A percentile compares a stretch with the other conserved stretches of the same genome.
phyloP scores from a whole-genome alignment of 1,139 yeast genomes.

The Hansenula lynferdii region DNA sequence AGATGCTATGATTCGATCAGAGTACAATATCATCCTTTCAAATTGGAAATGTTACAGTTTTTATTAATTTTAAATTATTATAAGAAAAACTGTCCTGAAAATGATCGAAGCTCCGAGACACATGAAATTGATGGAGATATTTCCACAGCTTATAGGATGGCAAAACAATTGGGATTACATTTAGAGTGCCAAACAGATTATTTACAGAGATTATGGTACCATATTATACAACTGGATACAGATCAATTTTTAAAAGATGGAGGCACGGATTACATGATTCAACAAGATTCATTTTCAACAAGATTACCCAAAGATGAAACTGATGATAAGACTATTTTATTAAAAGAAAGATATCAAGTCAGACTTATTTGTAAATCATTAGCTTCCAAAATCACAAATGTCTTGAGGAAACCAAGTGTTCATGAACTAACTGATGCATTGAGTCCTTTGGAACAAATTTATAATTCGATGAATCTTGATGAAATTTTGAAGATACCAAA shows the following conservation, averaged over 20 bases:
- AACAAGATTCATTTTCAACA: conserved; percentile 1
- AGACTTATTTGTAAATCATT: too few species aligned
- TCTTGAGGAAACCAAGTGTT: too few species aligned
- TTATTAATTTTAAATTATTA: background rate
- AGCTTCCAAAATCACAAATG: too few species aligned
- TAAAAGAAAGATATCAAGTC: too few species aligned
- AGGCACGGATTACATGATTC: conserved; percentile 3
- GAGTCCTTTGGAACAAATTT: too few species aligned
- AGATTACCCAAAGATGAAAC: background rate
- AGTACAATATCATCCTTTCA: background rate
- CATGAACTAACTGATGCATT: too few species aligned
- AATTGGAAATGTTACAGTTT: background rate
- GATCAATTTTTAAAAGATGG: conserved; percentile 5
- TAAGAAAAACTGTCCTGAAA: background rate
- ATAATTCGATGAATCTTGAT: too few species aligned
- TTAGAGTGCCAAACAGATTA: background rate
- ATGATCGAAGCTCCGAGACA: background rate
- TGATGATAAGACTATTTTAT: too few species aligned
- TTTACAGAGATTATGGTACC: conserved; percentile 4
- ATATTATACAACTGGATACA: conserved; percentile 5
- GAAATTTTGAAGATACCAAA: background rate
- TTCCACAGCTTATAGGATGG: conserved; percentile 1
- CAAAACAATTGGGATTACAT: background rate
- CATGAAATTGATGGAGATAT: background rate
- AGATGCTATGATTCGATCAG: conserved; percentile 4